Evolutionary conservation across 306 rosid species (phyloP), one percentile per base, ranked within the genome.

Genomic region (Potentilla sterilis): DNA sequence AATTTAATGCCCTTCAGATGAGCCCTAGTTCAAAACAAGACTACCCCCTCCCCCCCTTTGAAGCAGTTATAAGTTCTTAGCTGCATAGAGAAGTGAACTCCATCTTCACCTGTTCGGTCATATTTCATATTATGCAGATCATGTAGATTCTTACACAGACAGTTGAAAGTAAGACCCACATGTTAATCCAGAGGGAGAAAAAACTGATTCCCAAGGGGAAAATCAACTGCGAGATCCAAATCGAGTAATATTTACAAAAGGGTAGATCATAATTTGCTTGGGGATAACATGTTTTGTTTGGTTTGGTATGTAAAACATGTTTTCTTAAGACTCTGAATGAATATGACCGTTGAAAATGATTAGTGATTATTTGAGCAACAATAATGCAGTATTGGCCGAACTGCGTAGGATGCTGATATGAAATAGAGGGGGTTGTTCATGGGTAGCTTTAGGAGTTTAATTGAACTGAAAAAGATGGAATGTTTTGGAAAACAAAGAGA

Each of bases 381-480:
- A 81, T 77, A 73, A 80, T 72, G 54, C 57, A 73, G 10, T 15
- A 43, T 61, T 69, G 70, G 76, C 62, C 74, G 34, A 21, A 24
- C 72, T 61, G 71, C 38, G 76, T 76, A 78, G 72, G 43, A 70
- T 65, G 73, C 76, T 55, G 42, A 44, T 21, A 78, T 69, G 43
- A 86, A 73, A 74, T 2, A 54, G 71, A 54, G 57, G 57, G 44
- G 65, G 81, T 70, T 9, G 72, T 68, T 74, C 80, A 74, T 37
- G 72, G 61, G 68, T 63, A 72, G 87, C 63, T 79, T 77, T 65
- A 22, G 37, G 68, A 52, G 72, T 61, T 66, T 57, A 35, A 74
- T 70, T 68, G 57, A 19, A 78, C 21, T 63, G 79, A 72, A 75
- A 78, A 75, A 2, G 77, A 85, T 79, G 48, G 80, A 82, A 70